These are phyloP conservation scores for Erysimum cheiri DNA, from an alignment of 441 rosid species.

Conservation along the genomic window DNA sequence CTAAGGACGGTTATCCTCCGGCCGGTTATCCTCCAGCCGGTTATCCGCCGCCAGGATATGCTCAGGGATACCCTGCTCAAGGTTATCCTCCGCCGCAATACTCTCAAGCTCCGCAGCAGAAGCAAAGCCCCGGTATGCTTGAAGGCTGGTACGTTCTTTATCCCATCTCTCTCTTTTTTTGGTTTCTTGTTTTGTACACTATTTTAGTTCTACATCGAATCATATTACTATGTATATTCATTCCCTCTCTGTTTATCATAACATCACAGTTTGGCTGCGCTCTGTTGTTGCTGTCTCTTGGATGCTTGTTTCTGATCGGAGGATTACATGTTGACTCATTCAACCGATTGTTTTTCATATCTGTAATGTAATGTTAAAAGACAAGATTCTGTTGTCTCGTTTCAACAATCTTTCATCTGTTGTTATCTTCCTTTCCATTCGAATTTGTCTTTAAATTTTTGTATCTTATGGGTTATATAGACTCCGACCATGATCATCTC, in stretches of 20 bases:
- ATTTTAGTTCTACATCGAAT: not conserved
- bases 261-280: slow-evolving; percentile 74
- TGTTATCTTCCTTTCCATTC: slow-evolving; percentile 11
- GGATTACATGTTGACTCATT: not conserved
- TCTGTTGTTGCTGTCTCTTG: slow-evolving; percentile 81
- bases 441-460: slow-evolving; percentile 3
- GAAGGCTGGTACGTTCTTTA: slow-evolving; percentile 67
- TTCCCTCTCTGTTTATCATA: not conserved
- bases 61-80: slow-evolving; percentile 54
- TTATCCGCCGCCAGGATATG: slow-evolving; percentile 62
- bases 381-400: slow-evolving; percentile 3
- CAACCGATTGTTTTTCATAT: slow-evolving; percentile 17
- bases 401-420: slow-evolving; percentile 9
- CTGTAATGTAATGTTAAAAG: slow-evolving; percentile 9
- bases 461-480: not conserved
- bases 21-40: slow-evolving; percentile 70
- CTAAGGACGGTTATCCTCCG: slow-evolving; percentile 79
- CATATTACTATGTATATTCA: not conserved
- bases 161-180: not conserved
- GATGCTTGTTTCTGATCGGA: slow-evolving; percentile 69
- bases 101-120: slow-evolving; percentile 53
- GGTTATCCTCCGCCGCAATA: slow-evolving; percentile 57
- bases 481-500: not conserved
- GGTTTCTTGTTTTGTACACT: too few relatives aligned
- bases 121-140: slow-evolving; percentile 55